These are phyloP conservation scores for Telfairia occidentalis DNA, from an alignment of 331 rosid genomes.

Conservation along the genomic window DNA sequence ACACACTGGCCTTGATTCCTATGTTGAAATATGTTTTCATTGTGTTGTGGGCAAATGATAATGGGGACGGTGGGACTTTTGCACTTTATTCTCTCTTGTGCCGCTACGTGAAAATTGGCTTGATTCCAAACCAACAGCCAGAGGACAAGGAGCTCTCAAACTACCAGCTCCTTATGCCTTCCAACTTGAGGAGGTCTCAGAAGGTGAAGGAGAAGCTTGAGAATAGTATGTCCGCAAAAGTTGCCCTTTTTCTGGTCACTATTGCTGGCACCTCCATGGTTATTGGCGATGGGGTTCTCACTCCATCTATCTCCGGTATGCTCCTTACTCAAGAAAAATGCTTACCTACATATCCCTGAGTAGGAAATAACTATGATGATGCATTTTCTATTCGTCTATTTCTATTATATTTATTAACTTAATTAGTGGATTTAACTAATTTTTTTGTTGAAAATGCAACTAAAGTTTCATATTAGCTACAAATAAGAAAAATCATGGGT, in stretches of 20 bases:
- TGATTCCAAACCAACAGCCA: conserved; percentile 70
- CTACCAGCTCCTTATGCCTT: conserved; percentile 44
- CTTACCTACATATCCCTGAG: too few relatives aligned
- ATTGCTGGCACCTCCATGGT: conserved; percentile 73
- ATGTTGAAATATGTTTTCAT: conserved; percentile 62
- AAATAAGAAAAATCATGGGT: too few relatives aligned
- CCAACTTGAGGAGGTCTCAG: conserved; percentile 33
- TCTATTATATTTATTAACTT: too few relatives aligned
- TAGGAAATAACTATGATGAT: too few relatives aligned
- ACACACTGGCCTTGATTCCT: conserved; percentile 48
- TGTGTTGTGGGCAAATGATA: conserved; percentile 69
- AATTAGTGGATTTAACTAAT: too few relatives aligned
- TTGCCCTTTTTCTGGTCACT: conserved; percentile 41
- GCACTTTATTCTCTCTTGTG: conserved; percentile 69
- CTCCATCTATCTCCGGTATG: conserved; percentile 72
- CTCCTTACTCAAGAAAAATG: neutral
- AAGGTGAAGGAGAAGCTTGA: conserved; percentile 37
- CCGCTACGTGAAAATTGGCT: conserved; percentile 45
- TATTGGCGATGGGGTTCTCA: conserved; percentile 81
- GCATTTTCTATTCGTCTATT: too few relatives aligned
- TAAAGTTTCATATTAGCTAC: too few relatives aligned
- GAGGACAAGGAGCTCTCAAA: conserved; percentile 67
- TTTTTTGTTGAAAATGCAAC: too few relatives aligned
- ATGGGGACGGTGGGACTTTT: conserved; percentile 80
- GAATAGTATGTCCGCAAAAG: conserved; percentile 21